Evolutionary conservation across 2,329 filamentous ascomycete species (phyloP), one percentile per base, ranked within the genome.

Genomic region (Triangularia verruculosa): DNA sequence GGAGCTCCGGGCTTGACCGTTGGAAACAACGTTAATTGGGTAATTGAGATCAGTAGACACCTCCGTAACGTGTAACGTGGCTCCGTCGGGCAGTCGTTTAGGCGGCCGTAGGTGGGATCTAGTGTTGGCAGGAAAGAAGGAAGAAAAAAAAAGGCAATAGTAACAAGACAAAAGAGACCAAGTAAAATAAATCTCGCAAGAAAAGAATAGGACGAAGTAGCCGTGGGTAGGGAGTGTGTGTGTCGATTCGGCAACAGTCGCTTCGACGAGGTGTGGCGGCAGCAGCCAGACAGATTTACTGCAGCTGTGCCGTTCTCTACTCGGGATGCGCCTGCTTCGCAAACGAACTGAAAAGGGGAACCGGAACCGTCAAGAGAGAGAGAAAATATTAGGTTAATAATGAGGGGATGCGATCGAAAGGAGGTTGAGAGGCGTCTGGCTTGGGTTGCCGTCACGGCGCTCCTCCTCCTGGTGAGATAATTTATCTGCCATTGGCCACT

Each of bases 1-100:
- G 55, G 43, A 59, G 47, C 55, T 55, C 61, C 47, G 28, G 61
- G 55, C 61, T 59, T 59, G 56, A 59, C 56, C 55, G 61, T 62
- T 52, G 54, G 28, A 15, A 47, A 47, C 51, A 17, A 54, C 15
- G 25, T 54, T 54, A 54, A 54, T 54, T 54, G 51, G 25, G 51
- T 28, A 54, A 54, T 54, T 54, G 51, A 54, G 51, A 54, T 24
- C 39, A 47, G 39, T 20, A 11, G 39, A n/a, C 39, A 47, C 5
- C 20, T 47, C 39, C 39, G 39, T 47, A 47, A 47, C 39, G 39
- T 47, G 39, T 47, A 47, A 47, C 39, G 39, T 47, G 39, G 39
- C 39, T 47, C 39, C 39, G 39, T 47, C 20, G 39, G 39, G 39
- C 39, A 47, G 17, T 47, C 39, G 39, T 47, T 47, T 15, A 20